Conservation (phyloP, 2,329 filamentous ascomycete genomes). For the Byssothecium circinans region DNA sequence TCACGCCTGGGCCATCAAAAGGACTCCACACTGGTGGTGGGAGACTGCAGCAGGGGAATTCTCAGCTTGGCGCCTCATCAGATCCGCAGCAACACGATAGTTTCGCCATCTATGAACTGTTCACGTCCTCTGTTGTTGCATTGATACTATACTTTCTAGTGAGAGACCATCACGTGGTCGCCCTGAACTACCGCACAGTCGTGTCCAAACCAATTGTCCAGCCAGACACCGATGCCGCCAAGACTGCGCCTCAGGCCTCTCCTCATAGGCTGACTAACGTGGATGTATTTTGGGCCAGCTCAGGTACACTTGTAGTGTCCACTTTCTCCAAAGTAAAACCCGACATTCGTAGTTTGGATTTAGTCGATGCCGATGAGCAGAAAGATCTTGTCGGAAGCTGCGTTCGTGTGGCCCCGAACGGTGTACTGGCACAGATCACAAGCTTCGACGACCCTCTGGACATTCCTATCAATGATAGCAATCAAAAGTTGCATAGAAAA, state of each 20-base stretch:
- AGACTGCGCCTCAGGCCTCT: conserved; percentile 4
- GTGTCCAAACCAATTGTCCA: conserved; percentile 24
- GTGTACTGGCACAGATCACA: conserved; percentile 31
- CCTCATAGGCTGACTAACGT: conserved; percentile 33
- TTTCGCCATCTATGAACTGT: conserved; percentile 41
- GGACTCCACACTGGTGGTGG: conserved; percentile 13
- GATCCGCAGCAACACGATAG: conserved; percentile 32
- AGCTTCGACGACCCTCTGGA: conserved; percentile 36
- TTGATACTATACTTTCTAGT: conserved; percentile 39
- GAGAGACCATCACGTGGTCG: conserved; percentile 33
- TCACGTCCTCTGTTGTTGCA: conserved; percentile 41
- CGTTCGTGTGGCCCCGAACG: conserved; percentile 41
- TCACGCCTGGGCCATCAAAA: conserved; percentile 23
- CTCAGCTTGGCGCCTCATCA: conserved; percentile 18
- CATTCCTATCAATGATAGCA: conserved; percentile 18
- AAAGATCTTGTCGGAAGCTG: conserved; percentile 26
- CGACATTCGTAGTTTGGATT: conserved; percentile 27
- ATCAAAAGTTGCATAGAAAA: conserved; percentile 26
- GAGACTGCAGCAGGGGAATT: conserved; percentile 20
- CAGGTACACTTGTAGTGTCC: conserved; percentile 38
- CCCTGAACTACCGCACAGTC: conserved; percentile 44
- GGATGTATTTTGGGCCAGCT: conserved; percentile 38
- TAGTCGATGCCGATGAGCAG: conserved; percentile 16
- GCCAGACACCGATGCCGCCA: conserved; percentile 9
- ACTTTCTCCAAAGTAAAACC: conserved; percentile 26